These are phyloP conservation scores for Claviceps sp. DNA, from an alignment of 2,329 filamentous ascomycete species.

Conservation along the genomic window DNA sequence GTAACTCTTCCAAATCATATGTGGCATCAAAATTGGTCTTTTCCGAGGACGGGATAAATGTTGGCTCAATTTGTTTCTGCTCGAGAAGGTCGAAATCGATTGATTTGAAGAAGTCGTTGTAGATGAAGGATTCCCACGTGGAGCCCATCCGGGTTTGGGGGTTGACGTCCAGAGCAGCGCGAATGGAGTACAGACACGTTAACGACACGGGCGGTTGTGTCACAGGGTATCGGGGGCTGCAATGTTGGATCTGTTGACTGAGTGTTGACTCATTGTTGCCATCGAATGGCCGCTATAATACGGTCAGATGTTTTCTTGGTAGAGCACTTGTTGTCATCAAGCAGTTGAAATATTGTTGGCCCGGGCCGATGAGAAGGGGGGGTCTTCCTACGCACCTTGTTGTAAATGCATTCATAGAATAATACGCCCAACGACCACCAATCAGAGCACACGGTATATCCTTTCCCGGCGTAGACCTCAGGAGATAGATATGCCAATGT, in stretches of 20 bases:
- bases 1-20: constrained; percentile 86
- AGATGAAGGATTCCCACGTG: constrained; percentile 71
- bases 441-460: constrained; percentile 82
- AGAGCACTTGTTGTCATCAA: no score
- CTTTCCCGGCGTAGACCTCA: constrained; percentile 83
- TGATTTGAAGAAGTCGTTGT: constrained; percentile 77
- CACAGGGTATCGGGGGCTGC: constrained; percentile 76
- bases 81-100: constrained; percentile 80
- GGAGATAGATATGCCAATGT: constrained; percentile 92
- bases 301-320: no score
- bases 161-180: constrained; percentile 69
- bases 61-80: constrained; percentile 74
- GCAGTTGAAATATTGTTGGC: no score
- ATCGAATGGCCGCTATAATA: constrained; percentile 73
- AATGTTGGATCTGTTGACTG: constrained; percentile 67
- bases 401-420: constrained; percentile 99
- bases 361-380: no score
- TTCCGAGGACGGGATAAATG: constrained; percentile 87
- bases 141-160: constrained; percentile 71
- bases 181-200: constrained; percentile 79
- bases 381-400: constrained; percentile 52
- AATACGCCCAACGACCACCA: constrained; percentile 98
- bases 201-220: constrained; percentile 84
- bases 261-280: constrained; percentile 74
- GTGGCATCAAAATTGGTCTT: constrained; percentile 99